Base-by-base conservation (phyloP, 176 grass and related monocot genomes). In the Bonia amplexicaulis region DNA sequence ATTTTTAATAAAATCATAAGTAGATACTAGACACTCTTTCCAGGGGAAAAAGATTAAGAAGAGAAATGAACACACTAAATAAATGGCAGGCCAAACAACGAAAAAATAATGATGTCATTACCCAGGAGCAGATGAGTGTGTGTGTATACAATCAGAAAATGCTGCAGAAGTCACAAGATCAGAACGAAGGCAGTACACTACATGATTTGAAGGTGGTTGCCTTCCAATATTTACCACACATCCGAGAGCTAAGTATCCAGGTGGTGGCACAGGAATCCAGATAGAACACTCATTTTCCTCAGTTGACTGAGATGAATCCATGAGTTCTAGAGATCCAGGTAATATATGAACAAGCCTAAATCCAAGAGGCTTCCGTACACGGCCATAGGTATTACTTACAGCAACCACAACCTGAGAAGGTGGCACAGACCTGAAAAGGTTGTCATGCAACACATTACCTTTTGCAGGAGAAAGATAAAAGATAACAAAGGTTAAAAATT, bases 391-490 rank as follows among this genome's bases (percentile, higher is more conserved):
- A 53, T 95, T 98, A 83, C 91, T 95, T 76, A 98, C 71, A 74
- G 96, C 96, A 85, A 98, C 85, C 58, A 98, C 96, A 77, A 95
- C 93, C 79, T 98, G 93, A 85, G 91, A 95, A 71, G 96, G 96
- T 86, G 96, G 96, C 70, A 95, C 87, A 61, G 93, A 87, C 85
- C 96, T 98, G 77, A 61, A 52, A 53, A 88, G 45, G 74, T 54
- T 23, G 73, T 87, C 71, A 69, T 35, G 15, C 23, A 87, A 53
- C 19, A 59, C n/a, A 79, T 82, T 51, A 68, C 76, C 66, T 85
- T 86, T 75, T 64, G 86, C 33, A 76, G 72, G 42, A 77, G 11
- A 73, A 77, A 15, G 42, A 61, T 79, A 27, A 76, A 62, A 73
- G 31, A 82, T 42, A 42, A 76, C 23, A 26, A 81, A 54, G 16